Conservation (phyloP, 2,329 filamentous ascomycete genomes). For the Beauveria rudraprayagi region DNA sequence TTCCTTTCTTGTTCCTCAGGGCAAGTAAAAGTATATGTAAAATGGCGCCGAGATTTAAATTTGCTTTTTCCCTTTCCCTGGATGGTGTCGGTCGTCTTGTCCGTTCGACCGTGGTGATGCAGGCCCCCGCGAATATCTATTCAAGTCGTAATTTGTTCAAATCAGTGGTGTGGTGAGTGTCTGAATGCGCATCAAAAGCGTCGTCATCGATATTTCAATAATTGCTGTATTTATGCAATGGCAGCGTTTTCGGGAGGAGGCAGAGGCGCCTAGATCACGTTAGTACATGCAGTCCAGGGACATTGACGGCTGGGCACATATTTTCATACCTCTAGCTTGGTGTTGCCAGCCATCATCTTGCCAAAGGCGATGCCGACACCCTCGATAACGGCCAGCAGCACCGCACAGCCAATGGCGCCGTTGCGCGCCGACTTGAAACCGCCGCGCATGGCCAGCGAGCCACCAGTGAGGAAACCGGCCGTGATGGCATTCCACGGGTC, state of each 20-base stretch:
- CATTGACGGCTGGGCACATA: no score
- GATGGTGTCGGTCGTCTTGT: neutral
- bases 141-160: slow-evolving; percentile 8
- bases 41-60: slow-evolving; percentile 1
- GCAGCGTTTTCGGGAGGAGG: slow-evolving; percentile 23
- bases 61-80: neutral
- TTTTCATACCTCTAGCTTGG: slow-evolving; percentile 61
- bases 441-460: slow-evolving; percentile 82
- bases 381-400: slow-evolving; percentile 91
- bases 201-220: neutral
- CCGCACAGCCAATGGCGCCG: slow-evolving; percentile 91
- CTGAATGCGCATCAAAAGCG: neutral
- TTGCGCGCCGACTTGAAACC: slow-evolving; percentile 89
- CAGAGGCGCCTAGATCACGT: slow-evolving; percentile 16
- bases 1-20: neutral
- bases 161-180: slow-evolving; percentile 11
- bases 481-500: slow-evolving; percentile 98
- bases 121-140: neutral
- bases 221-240: slow-evolving; percentile 21
- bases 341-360: slow-evolving; percentile 86
- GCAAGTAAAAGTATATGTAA: slow-evolving; percentile 7
- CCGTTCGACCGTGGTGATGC: neutral
- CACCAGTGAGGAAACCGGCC: slow-evolving; percentile 93
- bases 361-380: slow-evolving; percentile 94
- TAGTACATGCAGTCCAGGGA: neutral